Base-by-base conservation (phyloP, 345 rosid species). In the Aethionema arabicum region DNA sequence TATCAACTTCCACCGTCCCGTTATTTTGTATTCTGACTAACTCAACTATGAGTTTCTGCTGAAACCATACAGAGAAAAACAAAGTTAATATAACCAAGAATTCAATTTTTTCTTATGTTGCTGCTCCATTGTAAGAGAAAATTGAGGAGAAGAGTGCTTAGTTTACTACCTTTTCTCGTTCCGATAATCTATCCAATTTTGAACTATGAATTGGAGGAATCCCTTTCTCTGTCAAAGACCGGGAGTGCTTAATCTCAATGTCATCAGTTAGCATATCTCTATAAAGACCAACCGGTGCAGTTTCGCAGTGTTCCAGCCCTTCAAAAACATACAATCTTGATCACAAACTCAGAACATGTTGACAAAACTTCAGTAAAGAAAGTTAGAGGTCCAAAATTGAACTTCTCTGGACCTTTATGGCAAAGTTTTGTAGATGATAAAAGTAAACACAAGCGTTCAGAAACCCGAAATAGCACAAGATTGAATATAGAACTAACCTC, bases 1-100 rank as follows among this genome's bases (percentile, higher is more conserved):
- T 72, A 72, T 91, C 95, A 67, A 93, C 97, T 77, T 84, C 95
- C 55, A 93, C 97, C 0, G 95, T 93, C 63, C 99, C 99, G 35
- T 93, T 95, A 56, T 83, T 87, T 83, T 93, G 97, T 69, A 87
- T 85, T 72, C 78, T 85, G 65, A 93, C 88, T 48, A 93, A 80
- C 76, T 93, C 86, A 55, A 85, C 83, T 69, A 87, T 83, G 47
- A 93, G 83, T 66, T 87, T 85, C 67, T 84, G 79, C 99, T 93
- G 85, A 63, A 62, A 35, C 10, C 38, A 52, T 33, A 8, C 13
- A 31, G 63, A 40, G 52, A 29, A 11, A 8, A 36, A 68, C 11
- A 36, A 58, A 16, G 52, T 51, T 39, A 15, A 32, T 4, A 47
- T 27, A 47, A 45, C 31, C 31, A 66, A 1, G 53, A 9, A 11